phyloP scores from a whole-genome alignment of 768 basidiomycete genomes.

The Serendipita sp. region DNA sequence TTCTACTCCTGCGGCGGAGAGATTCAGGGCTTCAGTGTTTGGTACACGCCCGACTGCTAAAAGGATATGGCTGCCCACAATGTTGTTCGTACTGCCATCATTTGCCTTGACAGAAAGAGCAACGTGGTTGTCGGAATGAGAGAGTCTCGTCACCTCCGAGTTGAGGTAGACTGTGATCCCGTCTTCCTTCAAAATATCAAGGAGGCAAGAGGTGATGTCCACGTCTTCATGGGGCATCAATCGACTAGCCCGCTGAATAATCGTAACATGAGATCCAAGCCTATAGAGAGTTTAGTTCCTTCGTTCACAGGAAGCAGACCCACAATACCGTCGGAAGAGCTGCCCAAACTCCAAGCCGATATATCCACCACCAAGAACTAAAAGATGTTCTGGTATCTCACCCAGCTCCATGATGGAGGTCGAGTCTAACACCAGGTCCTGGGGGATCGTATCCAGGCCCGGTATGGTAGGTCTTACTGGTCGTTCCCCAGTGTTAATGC shows the following conservation, averaged over 20 bases:
- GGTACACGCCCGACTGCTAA: slow-evolving; percentile 10
- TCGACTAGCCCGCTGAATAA: slow-evolving; percentile 10
- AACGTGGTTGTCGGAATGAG: not conserved
- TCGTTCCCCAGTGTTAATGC: slow-evolving; percentile 11
- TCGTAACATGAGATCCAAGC: slow-evolving; percentile 10
- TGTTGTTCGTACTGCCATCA: not conserved
- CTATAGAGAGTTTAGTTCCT: not conserved
- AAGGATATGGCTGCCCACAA: slow-evolving; percentile 7
- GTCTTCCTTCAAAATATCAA: slow-evolving; percentile 8
- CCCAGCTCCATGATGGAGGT: slow-evolving; percentile 11
- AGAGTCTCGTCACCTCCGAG: not conserved
- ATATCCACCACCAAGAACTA: slow-evolving; percentile 12
- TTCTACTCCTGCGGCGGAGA: slow-evolving; percentile 6
- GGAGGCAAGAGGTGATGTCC: slow-evolving; percentile 6
- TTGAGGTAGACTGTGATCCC: slow-evolving; percentile 7
- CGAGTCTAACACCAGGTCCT: slow-evolving; percentile 8
- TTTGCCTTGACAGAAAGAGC: not conserved
- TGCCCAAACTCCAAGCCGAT: slow-evolving; percentile 12
- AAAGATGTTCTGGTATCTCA: slow-evolving; percentile 10
- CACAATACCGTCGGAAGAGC: slow-evolving; percentile 10
- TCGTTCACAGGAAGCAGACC: slow-evolving; percentile 8
- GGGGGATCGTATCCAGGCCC: slow-evolving; percentile 8
- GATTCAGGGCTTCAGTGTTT: slow-evolving; percentile 10
- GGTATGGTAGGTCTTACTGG: slow-evolving; percentile 3
- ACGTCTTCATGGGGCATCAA: slow-evolving; percentile 10